Percentiles rank a stretch among this genome's conserved stretches.
Conservation (phyloP, 345 rosid species). For the Eutrema yunnanense region DNA sequence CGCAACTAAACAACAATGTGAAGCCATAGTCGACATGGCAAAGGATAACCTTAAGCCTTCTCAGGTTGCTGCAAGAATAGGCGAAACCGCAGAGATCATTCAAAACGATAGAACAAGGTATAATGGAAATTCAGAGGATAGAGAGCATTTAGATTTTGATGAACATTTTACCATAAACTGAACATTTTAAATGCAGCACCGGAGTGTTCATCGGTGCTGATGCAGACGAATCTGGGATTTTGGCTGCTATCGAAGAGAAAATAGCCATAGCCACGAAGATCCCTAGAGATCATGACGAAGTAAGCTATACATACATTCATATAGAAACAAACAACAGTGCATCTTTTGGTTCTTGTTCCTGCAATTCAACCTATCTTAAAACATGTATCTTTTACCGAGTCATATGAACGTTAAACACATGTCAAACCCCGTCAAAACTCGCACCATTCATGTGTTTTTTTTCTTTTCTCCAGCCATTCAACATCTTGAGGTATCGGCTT, state of each 20-base stretch:
- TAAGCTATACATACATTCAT: conserved; percentile 3
- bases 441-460: not conserved
- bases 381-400: not conserved
- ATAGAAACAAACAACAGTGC: not conserved
- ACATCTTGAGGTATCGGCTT: conserved; percentile 57
- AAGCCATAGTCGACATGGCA: conserved; percentile 42
- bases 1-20: conserved; percentile 55
- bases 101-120: conserved; percentile 70
- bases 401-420: too few species aligned
- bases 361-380: too few species aligned
- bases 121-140: not conserved
- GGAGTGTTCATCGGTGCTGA: conserved; percentile 50
- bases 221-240: conserved; percentile 44
- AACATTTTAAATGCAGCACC: conserved; percentile 32
- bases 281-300: conserved; percentile 56
- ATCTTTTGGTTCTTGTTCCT: not conserved
- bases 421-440: too few species aligned
- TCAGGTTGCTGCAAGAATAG: conserved; percentile 45
- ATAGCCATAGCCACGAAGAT: conserved; percentile 56
- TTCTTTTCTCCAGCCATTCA: conserved; percentile 52
- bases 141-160: too few species aligned
- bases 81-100: conserved; percentile 42
- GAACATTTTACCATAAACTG: not conserved
- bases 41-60: conserved; percentile 50
- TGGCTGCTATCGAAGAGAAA: conserved; percentile 54